A percentile compares a stretch with the other conserved stretches of the same genome.
Conservation (phyloP, 495 filamentous ascomycete species). For the Staphylotrichum longicolle region DNA sequence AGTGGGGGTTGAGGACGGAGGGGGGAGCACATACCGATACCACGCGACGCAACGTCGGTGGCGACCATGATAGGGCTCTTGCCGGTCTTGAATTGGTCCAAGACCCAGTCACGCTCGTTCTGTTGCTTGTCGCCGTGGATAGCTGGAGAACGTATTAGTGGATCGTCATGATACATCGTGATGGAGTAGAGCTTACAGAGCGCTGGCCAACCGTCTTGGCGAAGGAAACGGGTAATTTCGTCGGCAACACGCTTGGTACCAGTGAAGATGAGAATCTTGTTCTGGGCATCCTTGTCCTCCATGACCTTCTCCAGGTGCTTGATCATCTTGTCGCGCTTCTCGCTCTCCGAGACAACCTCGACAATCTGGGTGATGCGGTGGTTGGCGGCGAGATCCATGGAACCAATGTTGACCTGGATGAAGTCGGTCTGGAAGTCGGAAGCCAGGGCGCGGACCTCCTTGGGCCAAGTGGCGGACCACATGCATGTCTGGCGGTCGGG, state of each 20-base stretch:
- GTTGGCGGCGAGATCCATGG: conserved; percentile 93
- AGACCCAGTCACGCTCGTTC: conserved; percentile 98
- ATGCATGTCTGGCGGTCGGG: conserved; percentile 99
- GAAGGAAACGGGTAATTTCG: conserved; percentile 96
- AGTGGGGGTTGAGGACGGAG: conserved; percentile 41
- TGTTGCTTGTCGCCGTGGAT: conserved; percentile 99
- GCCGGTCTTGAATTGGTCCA: conserved; percentile 99
- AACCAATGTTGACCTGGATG: conserved; percentile 99
- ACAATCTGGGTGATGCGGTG: conserved; percentile 98
- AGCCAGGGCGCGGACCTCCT: conserved; percentile 96
- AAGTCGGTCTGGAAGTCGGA: conserved; percentile 92
- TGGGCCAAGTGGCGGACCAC: conserved; percentile 99
- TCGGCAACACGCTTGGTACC: conserved; percentile 98
- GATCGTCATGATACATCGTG: neutral
- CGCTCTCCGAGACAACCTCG: conserved; percentile 90
- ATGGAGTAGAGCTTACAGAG: conserved; percentile 65
- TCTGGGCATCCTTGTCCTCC: conserved; percentile 72
- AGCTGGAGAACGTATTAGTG: conserved; percentile 58
- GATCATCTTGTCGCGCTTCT: conserved; percentile 96
- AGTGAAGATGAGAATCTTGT: conserved; percentile 94
- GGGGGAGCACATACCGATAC: conserved; percentile 92
- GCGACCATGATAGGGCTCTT: conserved; percentile 95
- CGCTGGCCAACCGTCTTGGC: conserved; percentile 98
- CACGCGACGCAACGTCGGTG: conserved; percentile 97
- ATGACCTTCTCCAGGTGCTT: conserved; percentile 98